Evolutionary conservation across 2,329 filamentous ascomycete species (phyloP).

Genomic region (Penicillium sp.): DNA sequence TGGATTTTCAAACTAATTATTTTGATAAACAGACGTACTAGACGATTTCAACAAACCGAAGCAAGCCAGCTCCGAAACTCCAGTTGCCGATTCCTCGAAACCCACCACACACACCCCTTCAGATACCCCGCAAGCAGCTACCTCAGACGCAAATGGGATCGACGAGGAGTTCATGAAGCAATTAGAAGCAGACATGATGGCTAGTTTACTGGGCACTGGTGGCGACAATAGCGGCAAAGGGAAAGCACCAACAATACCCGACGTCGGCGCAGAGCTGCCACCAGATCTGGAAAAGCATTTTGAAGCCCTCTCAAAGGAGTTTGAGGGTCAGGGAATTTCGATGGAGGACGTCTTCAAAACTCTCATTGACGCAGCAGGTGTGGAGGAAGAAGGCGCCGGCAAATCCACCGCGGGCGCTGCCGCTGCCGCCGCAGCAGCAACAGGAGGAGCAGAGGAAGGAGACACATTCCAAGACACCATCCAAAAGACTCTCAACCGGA

Average conservation of each 20-base stretch:
- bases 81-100: constrained; percentile 16
- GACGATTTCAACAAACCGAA: constrained; percentile 75
- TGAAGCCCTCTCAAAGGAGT: constrained; percentile 33
- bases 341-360: constrained; percentile 34
- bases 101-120: constrained; percentile 13
- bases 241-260: constrained; percentile 12
- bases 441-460: constrained; percentile 38
- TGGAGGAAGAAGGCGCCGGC: neutral
- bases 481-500: constrained; percentile 88
- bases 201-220: constrained; percentile 67
- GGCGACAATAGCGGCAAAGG: constrained; percentile 49
- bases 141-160: constrained; percentile 19
- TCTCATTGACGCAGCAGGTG: constrained; percentile 30
- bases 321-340: constrained; percentile 32
- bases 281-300: constrained; percentile 28
- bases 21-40: constrained; percentile 62
- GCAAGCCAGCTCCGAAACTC: constrained; percentile 27
- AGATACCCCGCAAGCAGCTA: neutral
- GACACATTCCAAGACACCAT: constrained; percentile 84
- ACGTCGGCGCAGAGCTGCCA: constrained; percentile 16
- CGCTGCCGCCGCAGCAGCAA: constrained; percentile 22
- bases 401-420: neutral
- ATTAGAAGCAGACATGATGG: constrained; percentile 76
- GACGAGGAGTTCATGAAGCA: constrained; percentile 66
- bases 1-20: neutral